Evolutionary conservation across 2,329 filamentous ascomycete genomes (phyloP), one percentile per base, ranked within the genome.

Genomic region (Gnomoniopsis smithogilvyi): DNA sequence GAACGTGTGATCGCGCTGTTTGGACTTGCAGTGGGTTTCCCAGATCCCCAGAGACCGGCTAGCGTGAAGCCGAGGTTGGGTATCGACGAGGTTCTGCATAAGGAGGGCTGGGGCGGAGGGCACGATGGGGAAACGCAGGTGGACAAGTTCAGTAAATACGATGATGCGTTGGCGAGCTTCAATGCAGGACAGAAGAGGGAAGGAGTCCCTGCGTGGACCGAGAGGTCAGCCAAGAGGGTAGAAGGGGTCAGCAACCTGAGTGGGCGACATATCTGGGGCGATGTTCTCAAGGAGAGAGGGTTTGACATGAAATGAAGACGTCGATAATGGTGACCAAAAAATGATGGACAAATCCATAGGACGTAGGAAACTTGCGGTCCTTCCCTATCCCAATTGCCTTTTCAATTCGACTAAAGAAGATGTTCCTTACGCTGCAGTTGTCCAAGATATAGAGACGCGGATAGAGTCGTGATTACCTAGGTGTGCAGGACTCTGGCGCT

Each of bases 1-100:
- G 53, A 63, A 19, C 69, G 70, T 6, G 66, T 68, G n/a, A 56
- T 71, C 22, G 69, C 65, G 2, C 59, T 72, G 6, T 70, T 72
- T 34, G 70, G 69, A 7, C 30, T 72, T 26, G 67, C 69, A 1
- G 51, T 72, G 14, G 70, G 70, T 22, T 45, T 48, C 26, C 69
- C 69, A 2, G 63, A 69, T 26, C 61, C 64, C 1, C 60, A 56
- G 10, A 58, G 56, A 34, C 41, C 65, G 7, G 65, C 67, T 24
- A 45, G 59, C 6, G 63, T 71, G 54, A 71, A 70, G 65, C 70
- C 70, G 19, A 64, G 69, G 17, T 58, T 71, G 41, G 36, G 51
- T n/a, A 17, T 21, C 22, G 51, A 54, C n/a, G 51, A 54, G 51
- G 51, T 54, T 24, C 22, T 54, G 51, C 51, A 54, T 10, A n/a